Percentiles rank a stretch among this genome's conserved stretches.
phyloP scores from a whole-genome alignment of 306 rosid genomes.

The Casuarina equisetifolia region DNA sequence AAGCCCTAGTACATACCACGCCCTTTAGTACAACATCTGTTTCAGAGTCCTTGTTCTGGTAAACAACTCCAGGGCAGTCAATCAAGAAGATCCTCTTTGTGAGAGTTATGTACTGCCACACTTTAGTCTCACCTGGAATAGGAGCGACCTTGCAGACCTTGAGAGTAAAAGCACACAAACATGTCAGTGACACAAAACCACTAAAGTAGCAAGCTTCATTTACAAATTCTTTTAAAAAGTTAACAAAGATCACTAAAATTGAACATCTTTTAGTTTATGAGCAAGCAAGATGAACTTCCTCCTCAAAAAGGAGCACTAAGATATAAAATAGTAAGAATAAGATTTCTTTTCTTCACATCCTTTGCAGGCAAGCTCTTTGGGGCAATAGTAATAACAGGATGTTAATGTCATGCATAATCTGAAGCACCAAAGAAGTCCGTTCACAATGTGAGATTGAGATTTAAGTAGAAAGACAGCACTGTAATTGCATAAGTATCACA shows the following conservation, averaged over 20 bases:
- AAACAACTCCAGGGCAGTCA: slow-evolving; percentile 95
- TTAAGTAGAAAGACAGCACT: not conserved
- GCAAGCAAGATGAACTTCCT: not conserved
- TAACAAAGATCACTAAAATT: not conserved
- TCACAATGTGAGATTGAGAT: not conserved
- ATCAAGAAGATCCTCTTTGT: slow-evolving; percentile 93
- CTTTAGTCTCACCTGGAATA: slow-evolving; percentile 96
- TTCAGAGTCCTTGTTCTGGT: slow-evolving; percentile 77
- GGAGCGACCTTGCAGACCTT: slow-evolving; percentile 99
- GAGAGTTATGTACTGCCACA: slow-evolving; percentile 94
- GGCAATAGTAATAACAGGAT: not conserved
- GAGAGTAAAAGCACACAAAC: slow-evolving; percentile 14
- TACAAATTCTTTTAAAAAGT: not conserved
- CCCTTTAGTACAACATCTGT: slow-evolving; percentile 92
- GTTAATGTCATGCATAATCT: not conserved
- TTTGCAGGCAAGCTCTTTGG: not conserved
- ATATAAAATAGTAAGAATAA: not conserved
- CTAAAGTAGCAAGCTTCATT: not conserved
- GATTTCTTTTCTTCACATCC: not conserved
- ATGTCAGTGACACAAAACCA: slow-evolving; percentile 20
- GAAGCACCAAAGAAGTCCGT: not conserved
- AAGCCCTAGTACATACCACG: slow-evolving; percentile 56
- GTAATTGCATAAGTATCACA: not conserved
- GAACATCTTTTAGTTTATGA: not conserved
- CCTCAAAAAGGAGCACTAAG: not conserved